Percentiles rank a stretch among this genome's conserved stretches.
Conservation (phyloP, 2,329 filamentous ascomycete genomes). For the Fusarium secorum region DNA sequence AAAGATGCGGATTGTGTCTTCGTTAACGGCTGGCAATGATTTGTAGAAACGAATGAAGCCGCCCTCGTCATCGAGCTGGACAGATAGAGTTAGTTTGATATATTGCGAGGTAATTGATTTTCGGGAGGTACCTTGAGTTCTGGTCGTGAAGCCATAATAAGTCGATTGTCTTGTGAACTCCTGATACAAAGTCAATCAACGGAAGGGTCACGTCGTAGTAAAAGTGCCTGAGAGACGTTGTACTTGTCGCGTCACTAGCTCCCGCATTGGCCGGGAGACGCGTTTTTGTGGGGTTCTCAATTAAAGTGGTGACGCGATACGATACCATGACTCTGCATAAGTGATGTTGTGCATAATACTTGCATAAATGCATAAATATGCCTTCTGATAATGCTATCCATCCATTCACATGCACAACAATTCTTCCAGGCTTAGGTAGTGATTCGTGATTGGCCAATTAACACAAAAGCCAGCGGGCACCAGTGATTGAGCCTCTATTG, state of each 20-base stretch:
- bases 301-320: conserved; percentile 43
- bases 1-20: conserved; percentile 87
- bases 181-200: conserved; percentile 4
- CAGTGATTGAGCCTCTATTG: background rate
- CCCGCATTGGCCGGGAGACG: conserved; percentile 39
- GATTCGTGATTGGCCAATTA: background rate
- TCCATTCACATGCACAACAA: background rate
- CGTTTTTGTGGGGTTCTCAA: conserved; percentile 38
- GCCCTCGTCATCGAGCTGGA: conserved; percentile 90
- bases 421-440: background rate
- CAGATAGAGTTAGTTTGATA: background rate
- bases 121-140: conserved; percentile 69
- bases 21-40: conserved; percentile 74
- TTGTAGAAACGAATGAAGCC: conserved; percentile 98
- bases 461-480: background rate
- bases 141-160: conserved; percentile 73
- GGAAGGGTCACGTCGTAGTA: conserved; percentile 1
- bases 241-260: conserved; percentile 36
- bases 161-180: conserved; percentile 5
- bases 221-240: conserved; percentile 20
- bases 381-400: too few relatives aligned
- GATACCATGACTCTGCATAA: conserved; percentile 15
- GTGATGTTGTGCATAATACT: rapidly evolving
- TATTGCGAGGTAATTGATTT: background rate
- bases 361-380: background rate